Conservation (phyloP, 2,329 filamentous ascomycete genomes). For the Malbranchea cinnamomea region DNA sequence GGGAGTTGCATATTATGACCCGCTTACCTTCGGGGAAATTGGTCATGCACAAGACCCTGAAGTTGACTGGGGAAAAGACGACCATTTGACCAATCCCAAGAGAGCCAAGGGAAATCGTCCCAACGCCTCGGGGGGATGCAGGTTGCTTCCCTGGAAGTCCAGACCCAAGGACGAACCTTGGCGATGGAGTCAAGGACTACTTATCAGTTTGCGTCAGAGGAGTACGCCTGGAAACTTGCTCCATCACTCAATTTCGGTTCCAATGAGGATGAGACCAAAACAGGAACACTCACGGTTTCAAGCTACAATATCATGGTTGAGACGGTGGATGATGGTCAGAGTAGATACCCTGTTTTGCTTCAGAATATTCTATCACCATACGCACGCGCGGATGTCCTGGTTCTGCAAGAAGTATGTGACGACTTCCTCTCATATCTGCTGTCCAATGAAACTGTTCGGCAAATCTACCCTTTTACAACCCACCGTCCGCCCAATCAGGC, state of each 20-base stretch:
- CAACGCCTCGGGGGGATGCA: too few species aligned
- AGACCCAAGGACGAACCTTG: neutral
- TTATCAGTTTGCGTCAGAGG: slow-evolving; percentile 16
- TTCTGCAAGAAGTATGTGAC: slow-evolving; percentile 50
- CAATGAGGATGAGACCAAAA: slow-evolving; percentile 2
- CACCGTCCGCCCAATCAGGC: slow-evolving; percentile 40
- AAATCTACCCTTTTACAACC: slow-evolving; percentile 40
- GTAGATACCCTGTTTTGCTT: slow-evolving; percentile 24
- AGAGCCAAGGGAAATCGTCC: too few species aligned
- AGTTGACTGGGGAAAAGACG: too few species aligned
- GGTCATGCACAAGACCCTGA: too few species aligned
- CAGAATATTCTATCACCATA: slow-evolving; percentile 19
- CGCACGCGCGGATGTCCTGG: slow-evolving; percentile 24
- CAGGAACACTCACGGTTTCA: slow-evolving; percentile 18
- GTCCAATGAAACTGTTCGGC: slow-evolving; percentile 28
- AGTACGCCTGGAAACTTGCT: slow-evolving; percentile 14
- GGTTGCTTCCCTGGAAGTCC: neutral
- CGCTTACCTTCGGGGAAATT: too few species aligned
- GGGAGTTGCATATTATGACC: too few species aligned
- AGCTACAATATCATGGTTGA: slow-evolving; percentile 33
- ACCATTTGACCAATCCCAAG: too few species aligned
- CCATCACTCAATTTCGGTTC: neutral
- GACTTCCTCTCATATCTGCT: slow-evolving; percentile 46
- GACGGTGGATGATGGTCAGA: slow-evolving; percentile 20
- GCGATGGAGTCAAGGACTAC: slow-evolving; percentile 12